Evolutionary conservation across 495 filamentous ascomycete species (phyloP).

Genomic region (Penicillium atrosanguineum): DNA sequence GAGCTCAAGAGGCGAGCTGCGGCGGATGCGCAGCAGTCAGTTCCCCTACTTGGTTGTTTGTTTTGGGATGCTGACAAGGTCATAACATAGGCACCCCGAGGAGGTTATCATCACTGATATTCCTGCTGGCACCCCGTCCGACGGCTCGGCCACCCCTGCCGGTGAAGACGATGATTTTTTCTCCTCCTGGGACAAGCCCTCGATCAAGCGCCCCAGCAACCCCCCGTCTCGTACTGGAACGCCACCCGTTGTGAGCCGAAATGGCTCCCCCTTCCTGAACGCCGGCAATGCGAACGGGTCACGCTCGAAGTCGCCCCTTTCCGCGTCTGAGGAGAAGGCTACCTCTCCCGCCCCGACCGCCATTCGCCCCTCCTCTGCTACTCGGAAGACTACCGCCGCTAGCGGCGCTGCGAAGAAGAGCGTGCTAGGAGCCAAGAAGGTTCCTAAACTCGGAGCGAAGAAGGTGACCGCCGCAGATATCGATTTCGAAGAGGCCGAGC

Average conservation of each 20-base stretch:
- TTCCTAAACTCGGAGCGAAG: conserved; percentile 82
- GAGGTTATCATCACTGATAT: conserved; percentile 85
- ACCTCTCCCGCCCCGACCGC: conserved; percentile 51
- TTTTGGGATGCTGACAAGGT: conserved; percentile 19
- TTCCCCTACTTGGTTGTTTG: conserved; percentile 7
- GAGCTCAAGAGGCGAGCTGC: conserved; percentile 82
- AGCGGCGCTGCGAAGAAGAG: conserved; percentile 64
- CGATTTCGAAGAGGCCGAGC: conserved; percentile 96
- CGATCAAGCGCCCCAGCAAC: conserved; percentile 94
- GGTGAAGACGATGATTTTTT: conserved; percentile 95
- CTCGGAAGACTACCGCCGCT: conserved; percentile 66
- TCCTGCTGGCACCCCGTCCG: conserved; percentile 54
- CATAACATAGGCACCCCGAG: conserved; percentile 64
- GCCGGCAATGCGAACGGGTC: conserved; percentile 67
- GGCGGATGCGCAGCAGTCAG: conserved; percentile 75
- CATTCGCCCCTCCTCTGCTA: conserved; percentile 70
- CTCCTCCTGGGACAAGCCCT: conserved; percentile 96
- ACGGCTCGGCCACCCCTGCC: conserved; percentile 67
- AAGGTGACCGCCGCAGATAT: conserved; percentile 75
- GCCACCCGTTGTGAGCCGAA: conserved; percentile 79
- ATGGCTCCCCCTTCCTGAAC: conserved; percentile 84
- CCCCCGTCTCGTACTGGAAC: conserved; percentile 89
- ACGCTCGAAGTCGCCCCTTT: conserved; percentile 79
- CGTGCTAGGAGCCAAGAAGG: conserved; percentile 87
- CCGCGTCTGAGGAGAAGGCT: conserved; percentile 53